Conservation (phyloP, 2,329 filamentous ascomycete genomes). For the Talaromyces sp. region DNA sequence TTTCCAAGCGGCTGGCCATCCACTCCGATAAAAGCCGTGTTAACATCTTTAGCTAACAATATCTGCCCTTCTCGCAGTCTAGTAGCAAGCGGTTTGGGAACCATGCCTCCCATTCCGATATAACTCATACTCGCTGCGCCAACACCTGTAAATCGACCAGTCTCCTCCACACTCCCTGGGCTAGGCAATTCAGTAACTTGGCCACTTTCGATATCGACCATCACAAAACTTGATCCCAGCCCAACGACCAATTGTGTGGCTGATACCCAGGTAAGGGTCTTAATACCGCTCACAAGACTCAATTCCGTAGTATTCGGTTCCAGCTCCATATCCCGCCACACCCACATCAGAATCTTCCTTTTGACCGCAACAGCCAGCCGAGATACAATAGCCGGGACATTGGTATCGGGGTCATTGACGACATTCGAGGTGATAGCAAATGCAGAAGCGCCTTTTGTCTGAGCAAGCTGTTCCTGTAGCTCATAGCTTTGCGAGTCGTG, state of each 20-base stretch:
- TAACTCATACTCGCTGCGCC: conserved; percentile 91
- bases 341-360: conserved; percentile 85
- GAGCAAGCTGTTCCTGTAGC: conserved; percentile 75
- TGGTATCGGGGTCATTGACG: conserved; percentile 81
- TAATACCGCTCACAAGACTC: conserved; percentile 77
- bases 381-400: conserved; percentile 90
- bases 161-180: conserved; percentile 71
- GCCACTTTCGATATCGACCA: conserved; percentile 79
- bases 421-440: conserved; percentile 97
- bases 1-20: conserved; percentile 80
- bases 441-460: conserved; percentile 83
- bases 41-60: conserved; percentile 95
- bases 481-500: conserved; percentile 86
- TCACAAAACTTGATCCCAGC: conserved; percentile 86
- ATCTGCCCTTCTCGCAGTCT: conserved; percentile 81
- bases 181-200: conserved; percentile 77
- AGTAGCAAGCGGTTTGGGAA: conserved; percentile 85
- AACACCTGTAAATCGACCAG: conserved; percentile 78
- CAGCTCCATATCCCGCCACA: conserved; percentile 94
- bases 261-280: conserved; percentile 87
- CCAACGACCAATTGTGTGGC: conserved; percentile 86
- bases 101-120: conserved; percentile 89
- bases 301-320: conserved; percentile 73
- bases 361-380: conserved; percentile 91
- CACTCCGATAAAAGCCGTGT: conserved; percentile 86